Evolutionary conservation across 2,329 filamentous ascomycete species (phyloP).

Genomic region (Hypoxylon sp.): DNA sequence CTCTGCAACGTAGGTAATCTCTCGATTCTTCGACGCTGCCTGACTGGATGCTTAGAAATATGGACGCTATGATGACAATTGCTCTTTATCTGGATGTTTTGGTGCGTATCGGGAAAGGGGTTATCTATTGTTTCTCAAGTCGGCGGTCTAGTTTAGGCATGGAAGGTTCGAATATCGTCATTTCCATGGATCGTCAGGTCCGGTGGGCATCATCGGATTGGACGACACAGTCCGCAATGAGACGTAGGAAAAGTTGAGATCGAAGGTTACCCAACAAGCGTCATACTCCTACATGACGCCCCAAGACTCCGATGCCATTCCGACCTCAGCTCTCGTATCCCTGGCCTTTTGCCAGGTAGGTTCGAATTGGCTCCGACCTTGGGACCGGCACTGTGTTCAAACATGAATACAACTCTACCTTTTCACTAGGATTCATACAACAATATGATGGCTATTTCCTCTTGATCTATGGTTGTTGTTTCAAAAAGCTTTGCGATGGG

Average conservation of each 20-base stretch:
- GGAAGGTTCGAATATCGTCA: conserved; percentile 16
- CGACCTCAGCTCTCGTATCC: not conserved
- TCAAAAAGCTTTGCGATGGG: not conserved
- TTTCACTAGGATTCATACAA: not conserved
- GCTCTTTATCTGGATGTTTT: conserved; percentile 1
- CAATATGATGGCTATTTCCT: conserved; percentile 5
- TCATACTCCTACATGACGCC: not conserved
- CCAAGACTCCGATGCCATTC: not conserved
- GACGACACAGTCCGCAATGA: conserved; percentile 6
- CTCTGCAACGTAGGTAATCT: conserved; percentile 25
- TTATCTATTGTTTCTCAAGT: conserved; percentile 1
- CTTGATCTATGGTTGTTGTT: not conserved
- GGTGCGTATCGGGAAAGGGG: conserved; percentile 9
- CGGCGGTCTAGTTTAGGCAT: not conserved
- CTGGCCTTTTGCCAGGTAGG: not conserved
- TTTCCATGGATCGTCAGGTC: conserved; percentile 18
- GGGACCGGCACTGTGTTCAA: not conserved
- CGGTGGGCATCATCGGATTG: conserved; percentile 31
- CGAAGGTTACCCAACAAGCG: conserved; percentile 9
- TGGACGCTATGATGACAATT: conserved; percentile 29
- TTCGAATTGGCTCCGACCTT: not conserved
- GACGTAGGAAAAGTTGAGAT: conserved; percentile 11
- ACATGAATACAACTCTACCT: not conserved
- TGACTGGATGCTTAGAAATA: conserved; percentile 39
- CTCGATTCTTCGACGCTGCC: conserved; percentile 26